Base-by-base conservation (phyloP, 169 alveolate species). In the Eimeria brunetti region DNA sequence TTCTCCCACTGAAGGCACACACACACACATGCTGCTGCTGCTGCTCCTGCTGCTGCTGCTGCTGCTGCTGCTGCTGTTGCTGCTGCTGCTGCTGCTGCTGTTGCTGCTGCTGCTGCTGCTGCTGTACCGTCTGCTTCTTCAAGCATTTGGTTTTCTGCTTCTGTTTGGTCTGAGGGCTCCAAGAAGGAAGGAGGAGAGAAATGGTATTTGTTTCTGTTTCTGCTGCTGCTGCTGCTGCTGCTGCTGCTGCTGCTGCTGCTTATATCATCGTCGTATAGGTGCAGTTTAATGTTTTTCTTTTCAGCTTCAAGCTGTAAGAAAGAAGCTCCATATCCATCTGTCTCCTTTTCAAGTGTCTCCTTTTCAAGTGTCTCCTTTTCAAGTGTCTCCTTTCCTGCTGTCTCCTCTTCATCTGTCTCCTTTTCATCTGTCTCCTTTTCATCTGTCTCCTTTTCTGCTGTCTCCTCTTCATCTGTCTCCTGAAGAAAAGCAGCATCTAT, bases 51-150 rank as follows among this genome's bases (percentile, higher is more conserved):
- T 64, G 76, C 60, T 51, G 60, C 60, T 12, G 60, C 33, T 64
- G 41, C 75, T 24, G 75, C 75, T 11, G 38, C 51, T 24, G 38
- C 83, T 73, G 83, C 83, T 73, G 83, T 46, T 38, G 83, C 83
- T 73, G 83, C 83, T 73, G 83, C 83, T 73, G 83, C 16, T 64
- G 75, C 75, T 73, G 83, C 51, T 71, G 83, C 83, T 71, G 83
- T 44, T 71, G 83, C 83, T 38, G 83, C 51, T 73, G 83, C 83
- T 73, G 83, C 83, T 73, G 83, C n/a, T 2, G 38, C 83, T 16
- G 83, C 27, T 24, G 38, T 22, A 9, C 18, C 64, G 18, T 12
- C 64, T n/a, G 88, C 58, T 16, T 78, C 88, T 27, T 44, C 46
- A 16, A 78, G 60, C 88, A 78, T 44, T 78, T 38, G 62, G 46